These are phyloP conservation scores for Lineolata rhizophorae DNA, from an alignment of 495 filamentous ascomycete genomes.

Conservation along the genomic window DNA sequence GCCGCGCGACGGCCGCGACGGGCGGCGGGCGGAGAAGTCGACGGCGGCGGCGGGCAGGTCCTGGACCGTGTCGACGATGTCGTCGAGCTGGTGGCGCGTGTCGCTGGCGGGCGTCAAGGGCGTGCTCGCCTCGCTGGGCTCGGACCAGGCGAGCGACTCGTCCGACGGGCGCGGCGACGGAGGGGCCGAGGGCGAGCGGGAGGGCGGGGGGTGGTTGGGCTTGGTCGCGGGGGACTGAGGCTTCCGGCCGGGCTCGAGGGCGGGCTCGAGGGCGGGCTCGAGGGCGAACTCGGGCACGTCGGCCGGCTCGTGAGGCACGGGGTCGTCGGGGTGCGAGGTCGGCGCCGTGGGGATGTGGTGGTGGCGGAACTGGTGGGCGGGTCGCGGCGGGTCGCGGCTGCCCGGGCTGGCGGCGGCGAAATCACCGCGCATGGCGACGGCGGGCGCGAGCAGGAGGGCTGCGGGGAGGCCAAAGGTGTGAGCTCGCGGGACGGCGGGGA, in stretches of 20 bases:
- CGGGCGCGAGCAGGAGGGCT: conserved; percentile 1
- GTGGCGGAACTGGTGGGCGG: background rate
- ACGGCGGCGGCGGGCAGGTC: conserved; percentile 14
- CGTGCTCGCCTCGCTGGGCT: conserved; percentile 23
- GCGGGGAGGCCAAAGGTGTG: too few relatives aligned
- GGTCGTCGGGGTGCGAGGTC: conserved; percentile 28
- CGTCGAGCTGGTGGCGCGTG: conserved; percentile 24
- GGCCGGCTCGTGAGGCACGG: conserved; percentile 30
- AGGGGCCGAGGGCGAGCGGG: conserved; percentile 4
- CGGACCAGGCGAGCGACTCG: conserved; percentile 20
- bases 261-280: conserved; percentile 19
- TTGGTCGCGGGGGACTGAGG: conserved; percentile 19
- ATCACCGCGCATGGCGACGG: conserved; percentile 2
- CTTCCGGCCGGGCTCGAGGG: too few relatives aligned
- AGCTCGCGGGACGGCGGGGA: too few relatives aligned
- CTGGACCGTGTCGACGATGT: conserved; percentile 19
- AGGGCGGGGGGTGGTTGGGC: conserved; percentile 7
- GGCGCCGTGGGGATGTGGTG: conserved; percentile 9
- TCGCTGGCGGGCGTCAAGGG: conserved; percentile 32
- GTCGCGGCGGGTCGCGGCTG: background rate
- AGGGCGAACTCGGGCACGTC: background rate
- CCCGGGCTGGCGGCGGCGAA: conserved; percentile 1
- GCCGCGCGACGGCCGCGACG: too few relatives aligned
- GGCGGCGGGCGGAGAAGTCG: conserved; percentile 10
- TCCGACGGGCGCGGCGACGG: conserved; percentile 20